A percentile compares a stretch with the other conserved stretches of the same genome.
phyloP scores from a whole-genome alignment of 192 early-diverging fungal genomes.

The Podila epicladia region DNA sequence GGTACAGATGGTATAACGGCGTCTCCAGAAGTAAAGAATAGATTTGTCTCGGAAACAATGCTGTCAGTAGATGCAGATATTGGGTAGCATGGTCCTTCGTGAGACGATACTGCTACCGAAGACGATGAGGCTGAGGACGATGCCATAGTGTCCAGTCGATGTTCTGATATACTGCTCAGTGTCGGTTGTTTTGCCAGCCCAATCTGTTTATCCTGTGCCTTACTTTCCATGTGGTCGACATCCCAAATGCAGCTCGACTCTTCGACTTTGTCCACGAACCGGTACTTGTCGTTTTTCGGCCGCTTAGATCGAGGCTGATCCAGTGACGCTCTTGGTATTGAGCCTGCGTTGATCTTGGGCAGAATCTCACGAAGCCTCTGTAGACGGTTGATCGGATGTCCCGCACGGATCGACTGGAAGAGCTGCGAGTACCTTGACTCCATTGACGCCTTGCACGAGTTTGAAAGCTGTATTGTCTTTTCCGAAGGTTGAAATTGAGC shows the following conservation, averaged over 20 bases:
- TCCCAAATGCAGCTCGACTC: conserved; percentile 51
- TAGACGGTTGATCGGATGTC: conserved; percentile 36
- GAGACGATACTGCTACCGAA: not conserved
- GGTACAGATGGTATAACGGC: not conserved
- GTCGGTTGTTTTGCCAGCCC: not conserved
- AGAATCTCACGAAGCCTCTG: conserved; percentile 17
- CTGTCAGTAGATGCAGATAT: conserved; percentile 33
- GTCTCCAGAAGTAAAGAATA: conserved; percentile 1
- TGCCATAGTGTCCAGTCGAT: not conserved
- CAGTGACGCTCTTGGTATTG: conserved; percentile 22
- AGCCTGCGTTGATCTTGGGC: conserved; percentile 21
- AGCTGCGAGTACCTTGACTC: conserved; percentile 31
- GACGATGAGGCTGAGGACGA: not conserved
- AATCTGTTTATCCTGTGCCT: conserved; percentile 1
- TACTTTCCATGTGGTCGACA: conserved; percentile 39
- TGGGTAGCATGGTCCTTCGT: not conserved
- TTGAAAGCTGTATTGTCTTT: conserved; percentile 36
- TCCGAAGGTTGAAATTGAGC: conserved; percentile 42
- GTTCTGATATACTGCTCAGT: conserved; percentile 15
- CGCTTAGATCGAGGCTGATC: conserved; percentile 19
- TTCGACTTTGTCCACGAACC: conserved; percentile 46
- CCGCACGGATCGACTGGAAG: conserved; percentile 34
- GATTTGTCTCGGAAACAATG: not conserved
- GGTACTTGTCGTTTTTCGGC: conserved; percentile 30
- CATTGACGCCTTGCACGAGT: conserved; percentile 24